Conservation (phyloP, 2,329 filamentous ascomycete genomes). For the Lasiodiplodia citricola region DNA sequence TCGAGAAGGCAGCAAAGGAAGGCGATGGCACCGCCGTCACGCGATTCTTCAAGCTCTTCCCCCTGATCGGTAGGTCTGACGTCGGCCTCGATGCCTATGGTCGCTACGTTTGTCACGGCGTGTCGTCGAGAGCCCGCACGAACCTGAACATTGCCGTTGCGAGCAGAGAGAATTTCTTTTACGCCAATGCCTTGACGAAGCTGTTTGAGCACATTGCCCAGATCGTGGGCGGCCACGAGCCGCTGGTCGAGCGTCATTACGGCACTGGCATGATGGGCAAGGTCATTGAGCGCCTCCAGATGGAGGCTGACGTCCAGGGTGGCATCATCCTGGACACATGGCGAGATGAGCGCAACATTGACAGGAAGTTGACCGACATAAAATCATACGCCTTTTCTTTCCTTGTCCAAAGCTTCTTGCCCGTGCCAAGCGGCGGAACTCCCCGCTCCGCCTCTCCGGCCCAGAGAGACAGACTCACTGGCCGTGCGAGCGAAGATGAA, state of each 20-base stretch:
- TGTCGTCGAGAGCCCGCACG: slow-evolving; percentile 79
- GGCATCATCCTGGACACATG: slow-evolving; percentile 96
- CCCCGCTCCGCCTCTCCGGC: slow-evolving; percentile 80
- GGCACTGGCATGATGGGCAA: slow-evolving; percentile 90
- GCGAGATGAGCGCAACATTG: slow-evolving; percentile 85
- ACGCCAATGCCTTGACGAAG: slow-evolving; percentile 86
- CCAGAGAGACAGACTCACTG: slow-evolving; percentile 46
- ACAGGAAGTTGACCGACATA: slow-evolving; percentile 88
- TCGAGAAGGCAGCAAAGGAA: slow-evolving; percentile 86
- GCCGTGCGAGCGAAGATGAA: slow-evolving; percentile 80
- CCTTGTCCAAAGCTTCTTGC: slow-evolving; percentile 89
- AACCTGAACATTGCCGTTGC: slow-evolving; percentile 75
- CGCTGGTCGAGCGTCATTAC: slow-evolving; percentile 91
- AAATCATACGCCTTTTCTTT: slow-evolving; percentile 99
- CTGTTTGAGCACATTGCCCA: slow-evolving; percentile 97
- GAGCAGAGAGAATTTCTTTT: slow-evolving; percentile 82
- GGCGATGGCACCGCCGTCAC: slow-evolving; percentile 90
- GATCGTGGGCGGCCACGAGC: slow-evolving; percentile 90
- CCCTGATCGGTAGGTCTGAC: slow-evolving; percentile 85
- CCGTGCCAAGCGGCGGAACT: slow-evolving; percentile 66
- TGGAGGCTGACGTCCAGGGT: slow-evolving; percentile 94
- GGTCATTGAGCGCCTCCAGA: slow-evolving; percentile 89
- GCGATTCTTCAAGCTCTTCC: slow-evolving; percentile 97
- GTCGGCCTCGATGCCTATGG: slow-evolving; percentile 95
- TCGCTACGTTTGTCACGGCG: slow-evolving; percentile 92